Evolutionary conservation across 495 filamentous ascomycete genomes (phyloP), one percentile per base, ranked within the genome.

Genomic region (Neurospora sp.): DNA sequence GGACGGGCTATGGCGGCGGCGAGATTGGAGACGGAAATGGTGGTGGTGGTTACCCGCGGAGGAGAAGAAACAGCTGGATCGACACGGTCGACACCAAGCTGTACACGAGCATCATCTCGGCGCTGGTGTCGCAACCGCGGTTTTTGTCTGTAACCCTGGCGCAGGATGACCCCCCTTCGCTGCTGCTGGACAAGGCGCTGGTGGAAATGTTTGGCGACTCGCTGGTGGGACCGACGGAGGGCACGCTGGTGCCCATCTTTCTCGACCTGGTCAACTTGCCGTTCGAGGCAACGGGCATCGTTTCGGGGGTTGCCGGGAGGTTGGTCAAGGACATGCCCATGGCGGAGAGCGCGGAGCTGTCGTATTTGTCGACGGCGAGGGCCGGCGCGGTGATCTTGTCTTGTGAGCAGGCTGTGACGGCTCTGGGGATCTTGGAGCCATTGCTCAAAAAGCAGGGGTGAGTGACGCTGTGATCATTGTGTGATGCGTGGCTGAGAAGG

Each of bases 301-400:
- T 98, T 42, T 97, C 93, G 76, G 94, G 94, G 9, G 92, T 98
- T 23, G 94, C 94, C 1, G 92, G 93, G 16, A 88, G 88, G 74
- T 85, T 97, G 48, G 92, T 93, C 2, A 88, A 81, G 72, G 86
- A 87, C 73, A 84, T 88, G 84, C 72, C 75, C 23, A 86, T 85
- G 76, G 71, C 77, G 16, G 84, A 84, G n/a, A 86, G 87, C 27
- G 87, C 94, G n/a, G 95, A 97, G 82, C 90, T 99, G 84, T 93
- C 90, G 73, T 99, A 97, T 77, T 84, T 98, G 72, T 93, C 90
- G 75, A 98, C 95, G 3, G 94, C 94, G 14, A 88, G 92, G 59
- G 94, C 95, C 0, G 96, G 96, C 7, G 95, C 93, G 3, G 95
- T 99, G 10, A 92, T 99, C 75, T 88, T 99, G 72, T 88, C 88